Conservation (phyloP, 768 basidiomycete species). For the Amanita subjunquillea region DNA sequence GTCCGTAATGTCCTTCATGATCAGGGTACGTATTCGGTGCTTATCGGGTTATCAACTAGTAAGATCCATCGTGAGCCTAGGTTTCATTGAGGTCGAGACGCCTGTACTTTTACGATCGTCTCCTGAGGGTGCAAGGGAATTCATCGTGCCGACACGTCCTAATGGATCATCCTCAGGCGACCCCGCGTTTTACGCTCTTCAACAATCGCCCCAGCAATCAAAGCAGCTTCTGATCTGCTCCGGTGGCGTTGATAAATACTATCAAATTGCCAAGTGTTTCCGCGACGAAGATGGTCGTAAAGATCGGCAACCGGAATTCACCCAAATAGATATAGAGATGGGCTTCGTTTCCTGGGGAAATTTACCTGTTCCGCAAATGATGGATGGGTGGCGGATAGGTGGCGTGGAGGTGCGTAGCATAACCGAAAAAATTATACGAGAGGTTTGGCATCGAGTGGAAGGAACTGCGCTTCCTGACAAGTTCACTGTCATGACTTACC, state of each 20-base stretch:
- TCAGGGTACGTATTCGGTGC: slow-evolving; percentile 36
- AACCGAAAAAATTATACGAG: slow-evolving; percentile 64
- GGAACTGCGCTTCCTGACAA: slow-evolving; percentile 45
- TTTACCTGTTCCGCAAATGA: slow-evolving; percentile 11
- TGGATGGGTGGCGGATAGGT: slow-evolving; percentile 71
- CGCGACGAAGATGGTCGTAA: slow-evolving; percentile 92
- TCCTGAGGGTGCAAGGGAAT: slow-evolving; percentile 92
- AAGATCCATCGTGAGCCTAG: slow-evolving; percentile 26
- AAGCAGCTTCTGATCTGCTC: slow-evolving; percentile 91
- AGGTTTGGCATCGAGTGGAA: slow-evolving; percentile 68
- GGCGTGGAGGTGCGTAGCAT: slow-evolving; percentile 73
- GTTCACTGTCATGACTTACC: slow-evolving; percentile 82
- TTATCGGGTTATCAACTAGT: slow-evolving; percentile 5
- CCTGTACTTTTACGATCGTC: slow-evolving; percentile 86
- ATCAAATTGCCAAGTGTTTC: slow-evolving; percentile 90
- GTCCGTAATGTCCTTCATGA: slow-evolving; percentile 66
- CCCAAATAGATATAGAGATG: slow-evolving; percentile 95
- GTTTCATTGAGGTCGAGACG: slow-evolving; percentile 89
- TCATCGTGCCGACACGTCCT: slow-evolving; percentile 74
- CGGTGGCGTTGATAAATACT: slow-evolving; percentile 84
- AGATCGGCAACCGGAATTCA: slow-evolving; percentile 95
- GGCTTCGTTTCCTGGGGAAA: slow-evolving; percentile 82
- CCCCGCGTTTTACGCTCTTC: slow-evolving; percentile 74
- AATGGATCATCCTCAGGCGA: slow-evolving; percentile 14
- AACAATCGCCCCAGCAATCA: slow-evolving; percentile 94